Evolutionary conservation across 2,329 filamentous ascomycete species (phyloP), one percentile per base, ranked within the genome.

Genomic region (Colletotrichum abscissum): DNA sequence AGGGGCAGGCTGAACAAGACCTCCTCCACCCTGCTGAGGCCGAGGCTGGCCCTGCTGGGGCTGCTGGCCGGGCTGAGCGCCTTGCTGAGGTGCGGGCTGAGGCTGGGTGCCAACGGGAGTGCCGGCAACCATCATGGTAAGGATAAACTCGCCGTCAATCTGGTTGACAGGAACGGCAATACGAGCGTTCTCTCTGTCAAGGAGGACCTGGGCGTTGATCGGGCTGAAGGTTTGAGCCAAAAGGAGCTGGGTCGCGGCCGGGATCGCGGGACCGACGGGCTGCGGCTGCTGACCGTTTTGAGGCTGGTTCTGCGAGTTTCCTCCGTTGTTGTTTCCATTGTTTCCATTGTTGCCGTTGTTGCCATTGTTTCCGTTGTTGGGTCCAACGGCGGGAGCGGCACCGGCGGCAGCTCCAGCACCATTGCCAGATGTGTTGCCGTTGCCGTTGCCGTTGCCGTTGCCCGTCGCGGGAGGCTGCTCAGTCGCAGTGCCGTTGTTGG

Each of bases 121-220:
- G 7, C 72, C 72, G 30, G 72, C 68, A 19, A 77, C 72, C 49
- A 72, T 66, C 76, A 77, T 77, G 19, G 75, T 76, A 19, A 77
- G 59, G 8, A 77, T 76, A 56, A 77, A 77, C 62, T 77, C 76
- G 62, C 76, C 76, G 46, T 77, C 76, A 12, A 77, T 73, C 57
- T 75, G 72, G 55, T 42, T 74, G 2, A 77, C 75, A 24, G 76
- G 75, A 5, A 76, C 74, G 24, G 75, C 76, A 35, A 77, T 74
- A 35, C 76, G 76, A 52, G 64, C 67, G 19, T 76, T 76, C 52
- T 76, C 73, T 35, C 59, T 70, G 57, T 77, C 76, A 1, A 77
- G 63, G 26, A 77, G 72, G 5, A 76, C 63, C 63, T 75, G 71
- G 1, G 65, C 62, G 11, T 71, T 72, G 19, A 77, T 64, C 28